Evolutionary conservation across 2,329 filamentous ascomycete genomes (phyloP).

Genomic region (Canariomyces notabilis): DNA sequence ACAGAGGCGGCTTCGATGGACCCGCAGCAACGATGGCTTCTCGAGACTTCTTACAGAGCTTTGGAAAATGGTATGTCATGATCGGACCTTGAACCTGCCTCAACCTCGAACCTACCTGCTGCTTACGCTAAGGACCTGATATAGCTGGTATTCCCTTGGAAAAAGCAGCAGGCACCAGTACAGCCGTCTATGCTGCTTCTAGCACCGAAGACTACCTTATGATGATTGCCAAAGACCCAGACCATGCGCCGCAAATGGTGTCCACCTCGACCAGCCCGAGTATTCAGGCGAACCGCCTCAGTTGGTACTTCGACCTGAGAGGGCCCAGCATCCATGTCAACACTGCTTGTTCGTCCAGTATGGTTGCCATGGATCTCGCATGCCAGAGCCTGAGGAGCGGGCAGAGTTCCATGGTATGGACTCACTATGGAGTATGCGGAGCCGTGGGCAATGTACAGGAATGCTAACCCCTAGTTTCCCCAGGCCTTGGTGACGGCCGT

Average conservation of each 20-base stretch:
- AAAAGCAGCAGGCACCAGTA: not conserved
- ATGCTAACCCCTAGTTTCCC: not conserved
- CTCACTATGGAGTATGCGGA: not conserved
- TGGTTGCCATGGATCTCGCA: not conserved
- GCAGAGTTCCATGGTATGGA: not conserved
- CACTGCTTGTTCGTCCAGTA: not conserved
- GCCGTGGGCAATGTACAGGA: no score
- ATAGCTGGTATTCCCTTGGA: not conserved
- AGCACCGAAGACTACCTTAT: conserved; percentile 35
- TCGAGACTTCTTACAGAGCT: conserved; percentile 33
- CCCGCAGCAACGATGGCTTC: conserved; percentile 32
- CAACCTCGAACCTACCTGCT: not conserved
- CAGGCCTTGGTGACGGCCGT: not conserved
- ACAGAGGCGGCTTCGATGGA: conserved; percentile 36
- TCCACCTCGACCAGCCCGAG: conserved; percentile 29
- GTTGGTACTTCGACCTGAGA: not conserved
- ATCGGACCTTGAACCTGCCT: not conserved
- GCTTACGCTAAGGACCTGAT: not conserved
- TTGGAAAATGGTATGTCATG: conserved; percentile 33
- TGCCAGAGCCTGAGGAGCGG: not conserved
- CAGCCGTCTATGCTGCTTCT: conserved; percentile 34
- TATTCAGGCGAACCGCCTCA: not conserved
- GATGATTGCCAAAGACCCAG: conserved; percentile 32
- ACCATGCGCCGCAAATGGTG: conserved; percentile 30
- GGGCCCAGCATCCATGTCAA: not conserved